Conservation (phyloP, 345 rosid species). For the Brassica incana region DNA sequence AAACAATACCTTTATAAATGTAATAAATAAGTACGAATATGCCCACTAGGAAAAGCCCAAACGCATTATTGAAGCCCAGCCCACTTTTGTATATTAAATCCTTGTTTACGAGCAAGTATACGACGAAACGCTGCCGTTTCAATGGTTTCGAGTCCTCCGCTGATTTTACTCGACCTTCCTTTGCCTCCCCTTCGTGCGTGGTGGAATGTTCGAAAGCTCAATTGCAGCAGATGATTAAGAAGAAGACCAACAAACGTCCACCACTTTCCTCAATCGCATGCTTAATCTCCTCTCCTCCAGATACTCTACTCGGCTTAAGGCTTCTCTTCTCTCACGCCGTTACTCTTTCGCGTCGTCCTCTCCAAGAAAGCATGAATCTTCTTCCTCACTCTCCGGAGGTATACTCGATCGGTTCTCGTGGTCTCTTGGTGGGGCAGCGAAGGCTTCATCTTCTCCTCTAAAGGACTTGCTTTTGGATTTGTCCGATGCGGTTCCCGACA, state of each 20-base stretch:
- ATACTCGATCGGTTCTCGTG: constrained; percentile 14
- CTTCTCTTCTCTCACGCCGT: constrained; percentile 34
- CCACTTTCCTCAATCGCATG: constrained; percentile 40
- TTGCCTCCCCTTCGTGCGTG: background rate
- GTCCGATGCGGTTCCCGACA: constrained; percentile 57
- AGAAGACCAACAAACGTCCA: background rate
- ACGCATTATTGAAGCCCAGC: background rate
- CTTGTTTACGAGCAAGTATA: background rate
- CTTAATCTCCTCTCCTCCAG: constrained; percentile 40
- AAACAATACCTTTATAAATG: background rate
- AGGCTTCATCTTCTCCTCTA: constrained; percentile 36
- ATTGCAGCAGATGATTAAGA: constrained; percentile 17
- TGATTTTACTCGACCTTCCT: background rate
- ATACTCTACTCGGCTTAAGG: constrained; percentile 30
- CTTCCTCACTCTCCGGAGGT: constrained; percentile 38
- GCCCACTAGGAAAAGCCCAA: constrained; percentile 12
- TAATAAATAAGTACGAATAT: background rate
- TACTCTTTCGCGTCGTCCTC: constrained; percentile 18
- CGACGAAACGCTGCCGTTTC: constrained; percentile 7
- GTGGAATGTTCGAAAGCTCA: background rate
- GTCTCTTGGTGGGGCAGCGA: background rate
- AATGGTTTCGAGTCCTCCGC: background rate
- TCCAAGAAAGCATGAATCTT: constrained; percentile 36
- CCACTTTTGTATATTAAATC: background rate
- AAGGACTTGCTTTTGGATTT: constrained; percentile 56